Evolutionary conservation across 495 filamentous ascomycete species (phyloP).

Genomic region (Tuber borchii): DNA sequence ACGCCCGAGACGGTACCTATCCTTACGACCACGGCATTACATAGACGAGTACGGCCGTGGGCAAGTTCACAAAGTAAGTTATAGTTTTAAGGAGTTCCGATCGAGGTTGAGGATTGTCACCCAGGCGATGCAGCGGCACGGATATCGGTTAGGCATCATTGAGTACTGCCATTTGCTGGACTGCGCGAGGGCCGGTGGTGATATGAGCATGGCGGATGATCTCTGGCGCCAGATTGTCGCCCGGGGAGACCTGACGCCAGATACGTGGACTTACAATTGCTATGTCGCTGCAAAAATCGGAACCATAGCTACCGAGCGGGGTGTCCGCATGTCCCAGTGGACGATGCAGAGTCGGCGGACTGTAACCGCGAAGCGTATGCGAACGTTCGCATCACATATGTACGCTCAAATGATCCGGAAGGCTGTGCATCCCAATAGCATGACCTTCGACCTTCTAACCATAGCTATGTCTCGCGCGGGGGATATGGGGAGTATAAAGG

Average conservation of each 20-base stretch:
- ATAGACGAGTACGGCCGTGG: conserved; percentile 13
- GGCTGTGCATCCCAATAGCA: conserved; percentile 50
- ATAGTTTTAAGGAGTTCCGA: conserved; percentile 23
- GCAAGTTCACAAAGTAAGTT: conserved; percentile 4
- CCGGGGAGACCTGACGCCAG: conserved; percentile 43
- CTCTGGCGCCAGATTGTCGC: conserved; percentile 51
- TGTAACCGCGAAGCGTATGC: conserved; percentile 1
- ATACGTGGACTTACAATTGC: conserved; percentile 55
- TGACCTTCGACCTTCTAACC: conserved; percentile 54
- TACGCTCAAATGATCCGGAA: conserved; percentile 51
- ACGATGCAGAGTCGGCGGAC: conserved; percentile 10
- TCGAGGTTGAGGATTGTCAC: conserved; percentile 19
- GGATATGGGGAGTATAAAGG: conserved; percentile 46
- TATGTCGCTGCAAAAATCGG: conserved; percentile 43
- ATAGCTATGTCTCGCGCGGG: conserved; percentile 54
- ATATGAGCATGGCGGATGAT: conserved; percentile 46
- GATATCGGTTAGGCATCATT: conserved; percentile 33
- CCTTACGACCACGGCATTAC: conserved; percentile 20
- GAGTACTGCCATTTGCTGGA: conserved; percentile 56
- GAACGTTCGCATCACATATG: conserved; percentile 27
- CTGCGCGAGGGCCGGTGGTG: conserved; percentile 50
- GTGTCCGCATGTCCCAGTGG: conserved; percentile 18
- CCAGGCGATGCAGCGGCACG: conserved; percentile 24
- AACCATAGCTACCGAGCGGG: conserved; percentile 19
- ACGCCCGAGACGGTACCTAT: conserved; percentile 20